A percentile compares a stretch with the other conserved stretches of the same genome.
Conservation (phyloP, 2,329 filamentous ascomycete species). For the Neofusicoccum umdonicola region DNA sequence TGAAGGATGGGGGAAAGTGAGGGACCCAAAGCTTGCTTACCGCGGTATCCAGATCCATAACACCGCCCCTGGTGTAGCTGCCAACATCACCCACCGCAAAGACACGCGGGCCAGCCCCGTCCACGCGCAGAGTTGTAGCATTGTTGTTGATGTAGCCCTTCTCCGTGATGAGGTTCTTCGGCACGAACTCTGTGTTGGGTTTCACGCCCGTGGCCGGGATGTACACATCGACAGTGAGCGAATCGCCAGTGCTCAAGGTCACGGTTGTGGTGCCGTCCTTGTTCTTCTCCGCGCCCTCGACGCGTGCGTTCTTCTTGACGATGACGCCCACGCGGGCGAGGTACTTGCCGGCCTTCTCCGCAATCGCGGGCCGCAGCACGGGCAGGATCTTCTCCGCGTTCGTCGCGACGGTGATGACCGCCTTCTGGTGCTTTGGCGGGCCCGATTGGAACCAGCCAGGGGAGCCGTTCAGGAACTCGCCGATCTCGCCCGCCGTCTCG, state of each 20-base stretch:
- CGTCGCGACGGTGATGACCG: slow-evolving; percentile 31
- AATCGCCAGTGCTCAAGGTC: slow-evolving; percentile 38
- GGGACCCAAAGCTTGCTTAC: background rate
- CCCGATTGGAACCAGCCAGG: slow-evolving; percentile 38
- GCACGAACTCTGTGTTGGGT: slow-evolving; percentile 30
- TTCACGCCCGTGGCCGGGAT: slow-evolving; percentile 30
- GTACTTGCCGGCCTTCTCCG: slow-evolving; percentile 28
- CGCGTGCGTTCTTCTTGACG: slow-evolving; percentile 19
- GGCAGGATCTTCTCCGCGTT: slow-evolving; percentile 28
- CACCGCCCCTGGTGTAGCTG: slow-evolving; percentile 26
- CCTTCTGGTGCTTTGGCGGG: slow-evolving; percentile 13
- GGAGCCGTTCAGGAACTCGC: slow-evolving; percentile 51
- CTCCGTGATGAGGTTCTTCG: slow-evolving; percentile 24
- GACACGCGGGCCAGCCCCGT: slow-evolving; percentile 22
- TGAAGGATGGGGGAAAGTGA: background rate
- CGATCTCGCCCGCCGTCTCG: slow-evolving; percentile 41
- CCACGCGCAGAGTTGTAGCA: slow-evolving; percentile 28
- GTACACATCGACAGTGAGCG: slow-evolving; percentile 37
- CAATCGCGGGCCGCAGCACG: slow-evolving; percentile 21
- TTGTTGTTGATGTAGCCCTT: slow-evolving; percentile 29
- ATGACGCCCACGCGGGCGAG: slow-evolving; percentile 30
- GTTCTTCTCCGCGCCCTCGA: slow-evolving; percentile 19
- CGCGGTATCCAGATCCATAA: slow-evolving; percentile 32
- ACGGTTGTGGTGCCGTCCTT: slow-evolving; percentile 40
- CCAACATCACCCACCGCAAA: slow-evolving; percentile 38